Evolutionary conservation across 176 grass and related monocot species (phyloP), one percentile per base, ranked within the genome.

Genomic region (Chrysopogon serrulatus): DNA sequence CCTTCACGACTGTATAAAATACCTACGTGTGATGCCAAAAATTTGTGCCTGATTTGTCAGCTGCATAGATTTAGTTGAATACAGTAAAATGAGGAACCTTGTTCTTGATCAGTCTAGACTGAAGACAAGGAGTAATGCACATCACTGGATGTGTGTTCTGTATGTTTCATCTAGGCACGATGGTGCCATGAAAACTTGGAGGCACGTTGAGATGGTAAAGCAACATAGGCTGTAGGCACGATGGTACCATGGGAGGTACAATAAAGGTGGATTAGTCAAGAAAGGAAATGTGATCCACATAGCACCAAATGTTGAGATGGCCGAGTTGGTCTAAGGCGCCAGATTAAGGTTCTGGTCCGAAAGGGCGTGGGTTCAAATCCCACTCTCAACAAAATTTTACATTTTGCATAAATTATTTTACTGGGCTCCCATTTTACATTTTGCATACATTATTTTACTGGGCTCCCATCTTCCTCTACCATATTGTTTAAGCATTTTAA

Each of bases 331-430:
- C 94, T 93, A 93, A 93, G 83, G 88, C 86, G 77, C 88, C 75
- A 87, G 87, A 92, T 87, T 92, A 90, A 84, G 88, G 80, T 93
- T 93, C 82, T 88, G 85, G 81, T 90, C 83, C 62, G 88, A 87
- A 93, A 89, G 87, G 84, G 88, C 85, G 79, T 95, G 90, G 90
- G 80, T 97, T 94, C 87, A 97, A 93, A 94, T 94, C 89, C 87
- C 94, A 88, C 91, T 97, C 87, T 92, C 87, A 88, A 88, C 86
- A 89, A 12, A 8, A 2, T 30, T 44, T 42, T 19, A 10, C 64
- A 23, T 23, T 9, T 75, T 78, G n/a, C n/a, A n/a, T n/a, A n/a
- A n/a, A 41, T 62, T 13, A 40, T 1, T 41, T 6, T 1, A 16
- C 5, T 28, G 12, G n/a, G n/a, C n/a, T 0, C 27, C 27, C 2